These are phyloP conservation scores for Alternaria sp. DNA, from an alignment of 2,329 filamentous ascomycete genomes.

Conservation along the genomic window DNA sequence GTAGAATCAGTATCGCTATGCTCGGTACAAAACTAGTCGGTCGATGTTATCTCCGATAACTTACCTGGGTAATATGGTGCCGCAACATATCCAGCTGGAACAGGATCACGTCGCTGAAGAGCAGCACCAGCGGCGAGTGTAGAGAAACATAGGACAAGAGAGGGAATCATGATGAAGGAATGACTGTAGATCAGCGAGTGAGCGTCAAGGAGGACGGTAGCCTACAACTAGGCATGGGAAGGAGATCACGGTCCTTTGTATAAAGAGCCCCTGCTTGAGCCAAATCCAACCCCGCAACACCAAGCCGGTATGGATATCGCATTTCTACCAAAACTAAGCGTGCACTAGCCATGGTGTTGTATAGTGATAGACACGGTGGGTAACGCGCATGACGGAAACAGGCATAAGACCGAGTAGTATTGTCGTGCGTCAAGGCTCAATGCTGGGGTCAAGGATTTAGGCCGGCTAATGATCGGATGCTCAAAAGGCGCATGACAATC, in stretches of 20 bases:
- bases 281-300: conserved; percentile 13
- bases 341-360: conserved; percentile 13
- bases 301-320: conserved; percentile 2
- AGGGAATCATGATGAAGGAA: conserved; percentile 27
- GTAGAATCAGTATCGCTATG: neutral
- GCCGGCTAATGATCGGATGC: conserved; percentile 13
- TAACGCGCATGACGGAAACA: neutral
- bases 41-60: neutral
- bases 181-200: conserved; percentile 5
- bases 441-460: conserved; percentile 3
- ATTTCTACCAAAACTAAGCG: conserved; percentile 1
- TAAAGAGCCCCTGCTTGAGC: conserved; percentile 3
- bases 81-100: conserved; percentile 45
- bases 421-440: neutral
- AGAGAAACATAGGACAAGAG: conserved; percentile 29
- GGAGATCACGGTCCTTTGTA: conserved; percentile 2
- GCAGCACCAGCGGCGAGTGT: conserved; percentile 30
- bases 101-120: conserved; percentile 38
- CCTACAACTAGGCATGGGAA: neutral
- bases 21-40: neutral
- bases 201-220: conserved; percentile 4
- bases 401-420: conserved; percentile 8
- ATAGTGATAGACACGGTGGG: conserved; percentile 11
- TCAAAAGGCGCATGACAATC: neutral
- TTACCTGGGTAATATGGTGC: conserved; percentile 69